phyloP scores from a whole-genome alignment of 139 green algal species.

The Dunaliella sp. region DNA sequence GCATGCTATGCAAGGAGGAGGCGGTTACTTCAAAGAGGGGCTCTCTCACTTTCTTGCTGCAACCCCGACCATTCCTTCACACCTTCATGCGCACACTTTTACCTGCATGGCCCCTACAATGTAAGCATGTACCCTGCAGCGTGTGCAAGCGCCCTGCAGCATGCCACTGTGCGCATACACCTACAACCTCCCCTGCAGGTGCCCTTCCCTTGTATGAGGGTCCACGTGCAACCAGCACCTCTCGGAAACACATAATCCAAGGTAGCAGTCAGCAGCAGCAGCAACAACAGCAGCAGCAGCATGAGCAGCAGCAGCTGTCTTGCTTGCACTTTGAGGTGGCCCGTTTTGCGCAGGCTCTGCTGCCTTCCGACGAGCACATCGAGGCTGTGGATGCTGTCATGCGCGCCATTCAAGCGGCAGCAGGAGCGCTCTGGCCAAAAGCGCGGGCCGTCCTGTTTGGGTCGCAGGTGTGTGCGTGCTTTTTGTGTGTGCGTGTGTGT shows the following conservation, averaged over 20 bases:
- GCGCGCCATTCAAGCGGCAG: conserved; percentile 34
- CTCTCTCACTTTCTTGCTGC: too few relatives aligned
- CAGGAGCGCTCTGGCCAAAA: conserved; percentile 49
- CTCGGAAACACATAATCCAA: too few relatives aligned
- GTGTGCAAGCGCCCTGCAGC: too few relatives aligned
- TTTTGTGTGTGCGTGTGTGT: neutral
- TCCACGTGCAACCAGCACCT: too few relatives aligned
- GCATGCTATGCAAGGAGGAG: too few relatives aligned
- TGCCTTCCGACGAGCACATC: conserved; percentile 39
- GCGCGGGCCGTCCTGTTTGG: conserved; percentile 67
- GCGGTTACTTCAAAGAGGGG: too few relatives aligned
- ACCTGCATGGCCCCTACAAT: too few relatives aligned
- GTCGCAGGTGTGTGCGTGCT: conserved; percentile 48
- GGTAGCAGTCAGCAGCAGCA: neutral
- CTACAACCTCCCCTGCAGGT: too few relatives aligned
- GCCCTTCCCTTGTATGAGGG: neutral
- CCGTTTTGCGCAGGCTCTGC: conserved; percentile 42
- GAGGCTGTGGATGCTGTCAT: conserved; percentile 30
- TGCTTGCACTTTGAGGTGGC: conserved; percentile 41
- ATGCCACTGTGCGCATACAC: too few relatives aligned
- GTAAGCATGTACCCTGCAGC: too few relatives aligned
- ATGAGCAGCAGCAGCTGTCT: conserved; percentile 11
- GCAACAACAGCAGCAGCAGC: neutral
- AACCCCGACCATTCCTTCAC: too few relatives aligned
- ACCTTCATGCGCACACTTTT: too few relatives aligned